Evolutionary conservation across 768 basidiomycete species (phyloP).

Genomic region (Lanmaoa pseudosensibilis): DNA sequence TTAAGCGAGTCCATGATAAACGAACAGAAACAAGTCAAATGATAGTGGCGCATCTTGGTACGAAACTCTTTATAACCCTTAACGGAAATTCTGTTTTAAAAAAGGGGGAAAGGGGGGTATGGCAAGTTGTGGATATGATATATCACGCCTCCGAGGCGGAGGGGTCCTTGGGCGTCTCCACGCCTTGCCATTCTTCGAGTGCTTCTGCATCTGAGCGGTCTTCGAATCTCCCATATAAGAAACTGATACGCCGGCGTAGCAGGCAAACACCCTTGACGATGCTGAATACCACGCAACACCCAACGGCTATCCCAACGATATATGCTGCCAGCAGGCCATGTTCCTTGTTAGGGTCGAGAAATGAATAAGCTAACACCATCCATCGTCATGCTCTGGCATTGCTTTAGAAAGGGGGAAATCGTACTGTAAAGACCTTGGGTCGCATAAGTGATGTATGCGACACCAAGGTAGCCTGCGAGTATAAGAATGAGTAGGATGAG

Average conservation of each 20-base stretch:
- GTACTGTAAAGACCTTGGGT: conserved; percentile 66
- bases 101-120: not conserved
- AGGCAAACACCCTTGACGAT: conserved; percentile 44
- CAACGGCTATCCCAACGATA: conserved; percentile 58
- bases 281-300: conserved; percentile 51
- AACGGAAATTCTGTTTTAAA: not conserved
- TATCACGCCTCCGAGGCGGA: conserved; percentile 13
- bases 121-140: not conserved
- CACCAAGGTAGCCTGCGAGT: conserved; percentile 56
- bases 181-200: conserved; percentile 48
- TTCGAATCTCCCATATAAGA: conserved; percentile 11
- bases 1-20: not conserved
- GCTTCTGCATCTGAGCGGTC: conserved; percentile 20
- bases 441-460: conserved; percentile 66
- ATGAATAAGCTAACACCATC: conserved; percentile 54
- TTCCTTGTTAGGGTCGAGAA: conserved; percentile 55
- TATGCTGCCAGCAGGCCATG: conserved; percentile 53
- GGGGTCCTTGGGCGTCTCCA: conserved; percentile 26
- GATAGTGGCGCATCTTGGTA: not conserved
- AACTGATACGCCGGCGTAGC: conserved; percentile 38
- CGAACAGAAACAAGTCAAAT: not conserved
- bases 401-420: conserved; percentile 23
- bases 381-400: conserved; percentile 1
- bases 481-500: conserved; percentile 48
- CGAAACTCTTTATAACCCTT: not conserved